These are phyloP conservation scores for Leucosporidium creatinivorum DNA, from an alignment of 768 basidiomycete genomes.

Conservation along the genomic window DNA sequence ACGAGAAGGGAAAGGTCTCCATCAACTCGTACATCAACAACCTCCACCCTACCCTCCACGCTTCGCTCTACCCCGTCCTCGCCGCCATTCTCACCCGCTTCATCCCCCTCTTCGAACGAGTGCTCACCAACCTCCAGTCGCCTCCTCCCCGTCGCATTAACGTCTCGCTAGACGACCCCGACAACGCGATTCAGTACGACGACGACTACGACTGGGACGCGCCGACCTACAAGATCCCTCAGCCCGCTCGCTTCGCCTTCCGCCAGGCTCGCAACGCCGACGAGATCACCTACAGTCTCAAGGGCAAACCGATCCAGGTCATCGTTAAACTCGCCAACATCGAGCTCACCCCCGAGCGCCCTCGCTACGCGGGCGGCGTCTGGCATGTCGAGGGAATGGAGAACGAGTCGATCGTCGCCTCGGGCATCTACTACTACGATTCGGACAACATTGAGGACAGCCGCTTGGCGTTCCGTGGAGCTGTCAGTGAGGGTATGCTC, in stretches of 20 bases:
- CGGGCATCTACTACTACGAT: constrained; percentile 34
- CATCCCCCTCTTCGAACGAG: constrained; percentile 50
- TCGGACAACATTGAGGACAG: constrained; percentile 41
- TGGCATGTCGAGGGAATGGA: constrained; percentile 46
- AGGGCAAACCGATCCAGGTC: constrained; percentile 34
- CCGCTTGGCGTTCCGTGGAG: constrained; percentile 40
- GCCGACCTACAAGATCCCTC: background rate
- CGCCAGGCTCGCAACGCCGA: background rate
- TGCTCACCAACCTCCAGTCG: constrained; percentile 4
- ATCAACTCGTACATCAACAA: constrained; percentile 47
- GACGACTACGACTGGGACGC: constrained; percentile 46
- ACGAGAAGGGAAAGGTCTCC: background rate
- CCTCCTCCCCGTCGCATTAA: constrained; percentile 25
- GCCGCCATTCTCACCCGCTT: constrained; percentile 44
- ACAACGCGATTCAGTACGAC: constrained; percentile 45
- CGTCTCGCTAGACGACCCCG: constrained; percentile 49
- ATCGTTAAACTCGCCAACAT: constrained; percentile 43
- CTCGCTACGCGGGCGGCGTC: constrained; percentile 49
- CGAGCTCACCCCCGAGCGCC: constrained; percentile 44
- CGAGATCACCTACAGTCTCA: constrained; percentile 16
- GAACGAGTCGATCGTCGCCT: constrained; percentile 40
- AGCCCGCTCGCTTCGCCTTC: background rate
- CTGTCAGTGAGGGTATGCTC: background rate
- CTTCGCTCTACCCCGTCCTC: constrained; percentile 40
- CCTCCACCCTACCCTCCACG: constrained; percentile 42